Evolutionary conservation across 2,329 filamentous ascomycete genomes (phyloP).

Genomic region (Aspergillus clavatus): DNA sequence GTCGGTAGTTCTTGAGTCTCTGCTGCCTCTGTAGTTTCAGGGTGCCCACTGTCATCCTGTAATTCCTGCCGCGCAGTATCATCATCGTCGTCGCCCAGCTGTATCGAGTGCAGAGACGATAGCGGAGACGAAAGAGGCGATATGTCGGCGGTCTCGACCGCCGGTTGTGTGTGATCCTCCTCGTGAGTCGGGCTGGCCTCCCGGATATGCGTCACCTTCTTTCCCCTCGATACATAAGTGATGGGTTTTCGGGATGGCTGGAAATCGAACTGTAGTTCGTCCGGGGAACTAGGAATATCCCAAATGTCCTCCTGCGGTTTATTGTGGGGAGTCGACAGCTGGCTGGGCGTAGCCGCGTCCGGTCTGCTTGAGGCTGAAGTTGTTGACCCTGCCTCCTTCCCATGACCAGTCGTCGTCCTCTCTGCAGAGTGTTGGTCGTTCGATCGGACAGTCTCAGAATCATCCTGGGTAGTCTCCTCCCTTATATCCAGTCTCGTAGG

Average conservation of each 20-base stretch:
- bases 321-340: conserved; percentile 12
- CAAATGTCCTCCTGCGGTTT: conserved; percentile 19
- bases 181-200: not conserved
- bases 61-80: not conserved
- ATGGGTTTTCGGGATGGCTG: conserved; percentile 15
- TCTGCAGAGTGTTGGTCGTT: not conserved
- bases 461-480: not conserved
- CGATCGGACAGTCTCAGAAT: not conserved
- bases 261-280: conserved; percentile 32
- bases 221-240: conserved; percentile 4
- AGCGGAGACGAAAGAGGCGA: conserved; percentile 38
- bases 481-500: not conserved
- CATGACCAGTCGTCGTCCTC: not conserved
- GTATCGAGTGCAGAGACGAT: conserved; percentile 24
- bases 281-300: conserved; percentile 31
- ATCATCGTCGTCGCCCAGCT: conserved; percentile 6
- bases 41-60: not conserved
- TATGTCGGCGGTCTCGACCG: conserved; percentile 15
- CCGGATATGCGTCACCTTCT: not conserved
- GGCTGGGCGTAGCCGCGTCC: conserved; percentile 2
- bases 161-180: conserved; percentile 2
- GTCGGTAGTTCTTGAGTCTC: conserved; percentile 1
- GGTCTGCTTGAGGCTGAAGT: conserved; percentile 3
- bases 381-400: not conserved
- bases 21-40: not conserved